A percentile compares a stretch with the other conserved stretches of the same genome.
phyloP scores from a whole-genome alignment of 1,284 basidiomycete genomes.

The Malassezia sp. region DNA sequence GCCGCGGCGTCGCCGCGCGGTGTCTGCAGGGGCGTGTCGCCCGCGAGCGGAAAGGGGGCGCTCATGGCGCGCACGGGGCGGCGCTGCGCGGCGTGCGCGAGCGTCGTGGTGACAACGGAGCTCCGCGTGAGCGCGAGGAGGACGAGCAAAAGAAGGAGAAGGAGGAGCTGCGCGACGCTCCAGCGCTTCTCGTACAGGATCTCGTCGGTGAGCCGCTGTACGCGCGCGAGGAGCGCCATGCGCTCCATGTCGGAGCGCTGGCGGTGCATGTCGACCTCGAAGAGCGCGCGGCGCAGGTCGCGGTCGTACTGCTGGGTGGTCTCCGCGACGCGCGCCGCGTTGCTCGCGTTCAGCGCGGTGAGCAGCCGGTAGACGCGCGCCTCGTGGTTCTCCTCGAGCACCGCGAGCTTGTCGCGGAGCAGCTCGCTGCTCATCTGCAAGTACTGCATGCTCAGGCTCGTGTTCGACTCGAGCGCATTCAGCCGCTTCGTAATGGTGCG shows the following conservation, averaged over 20 bases:
- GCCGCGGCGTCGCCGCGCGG: too few relatives aligned
- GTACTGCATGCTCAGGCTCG: constrained; percentile 73
- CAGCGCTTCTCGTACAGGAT: constrained; percentile 71
- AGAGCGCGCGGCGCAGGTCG: constrained; percentile 58
- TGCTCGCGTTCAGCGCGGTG: constrained; percentile 50
- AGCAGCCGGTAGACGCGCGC: constrained; percentile 56
- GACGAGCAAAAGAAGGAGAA: constrained; percentile 64
- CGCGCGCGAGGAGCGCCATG: constrained; percentile 55
- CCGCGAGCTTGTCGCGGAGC: constrained; percentile 62
- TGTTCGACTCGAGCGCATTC: constrained; percentile 71
- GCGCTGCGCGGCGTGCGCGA: not conserved
- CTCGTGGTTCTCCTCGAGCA: constrained; percentile 54
- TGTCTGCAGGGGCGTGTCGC: too few relatives aligned
- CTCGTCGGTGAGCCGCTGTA: constrained; percentile 65
- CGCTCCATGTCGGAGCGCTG: constrained; percentile 61
- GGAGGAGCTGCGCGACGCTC: constrained; percentile 66
- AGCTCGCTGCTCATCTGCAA: constrained; percentile 77
- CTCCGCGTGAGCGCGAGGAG: constrained; percentile 75
- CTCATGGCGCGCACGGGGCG: too few relatives aligned
- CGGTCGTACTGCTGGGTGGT: constrained; percentile 33
- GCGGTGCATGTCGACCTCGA: constrained; percentile 62
- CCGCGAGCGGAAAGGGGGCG: too few relatives aligned
- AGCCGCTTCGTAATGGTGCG: constrained; percentile 90
- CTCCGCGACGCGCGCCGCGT: constrained; percentile 28
- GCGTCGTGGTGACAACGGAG: constrained; percentile 44